Base-by-base conservation (phyloP, 2,329 filamentous ascomycete species). In the Ophiostoma tasmaniense region DNA sequence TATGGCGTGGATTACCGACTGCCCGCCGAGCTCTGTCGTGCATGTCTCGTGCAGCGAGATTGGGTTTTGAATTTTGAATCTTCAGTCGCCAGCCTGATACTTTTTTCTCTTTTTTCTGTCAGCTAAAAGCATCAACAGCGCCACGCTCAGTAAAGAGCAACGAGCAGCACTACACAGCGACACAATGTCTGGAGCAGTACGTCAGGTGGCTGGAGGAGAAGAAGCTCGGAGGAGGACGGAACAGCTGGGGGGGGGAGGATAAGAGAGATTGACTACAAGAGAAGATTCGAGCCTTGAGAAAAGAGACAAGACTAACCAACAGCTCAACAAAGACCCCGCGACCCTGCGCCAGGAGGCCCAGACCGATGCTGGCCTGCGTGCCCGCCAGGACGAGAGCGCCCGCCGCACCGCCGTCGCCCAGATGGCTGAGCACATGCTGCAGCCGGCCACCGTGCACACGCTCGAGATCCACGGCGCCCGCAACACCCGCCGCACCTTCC, bases 381-480 rank as follows among this genome's bases (percentile, higher is more conserved):
- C 52, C 8, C 64, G 50, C 28, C 69, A 71, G 37, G 68, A 71
- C 10, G 69, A 71, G 64, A 69, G 69, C 61, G 68, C 71, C 1
- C 70, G 52, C 10, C 69, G 70, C 22, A 69, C 62, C 14, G 67
- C 70, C 4, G 68, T 71, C 14, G 70, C 64, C 22, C 64, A 45
- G 22, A 55, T 96, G 75, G 85, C 88, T 73, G 86, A 90, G 79
- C 96, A 98, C 78, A 89, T 90, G 73, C 91, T 91, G 61, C 87
- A 95, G 70, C 94, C 95, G 55, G 91, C 95, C 74, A 92, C 92
- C 17, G 89, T 99, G 77, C 91, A 91, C 74, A 91, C 92, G 62
- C 86, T 99, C 76, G 88, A 90, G 74, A 84, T 99, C 71, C 87
- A 96, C 71, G 91, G 93, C 76, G 92, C 92, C 62, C 85, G 85